Percentiles rank a stretch among this genome's conserved stretches.
phyloP scores from a whole-genome alignment of 352 stramenopile genomes.

The Phytophthora pluvialis region DNA sequence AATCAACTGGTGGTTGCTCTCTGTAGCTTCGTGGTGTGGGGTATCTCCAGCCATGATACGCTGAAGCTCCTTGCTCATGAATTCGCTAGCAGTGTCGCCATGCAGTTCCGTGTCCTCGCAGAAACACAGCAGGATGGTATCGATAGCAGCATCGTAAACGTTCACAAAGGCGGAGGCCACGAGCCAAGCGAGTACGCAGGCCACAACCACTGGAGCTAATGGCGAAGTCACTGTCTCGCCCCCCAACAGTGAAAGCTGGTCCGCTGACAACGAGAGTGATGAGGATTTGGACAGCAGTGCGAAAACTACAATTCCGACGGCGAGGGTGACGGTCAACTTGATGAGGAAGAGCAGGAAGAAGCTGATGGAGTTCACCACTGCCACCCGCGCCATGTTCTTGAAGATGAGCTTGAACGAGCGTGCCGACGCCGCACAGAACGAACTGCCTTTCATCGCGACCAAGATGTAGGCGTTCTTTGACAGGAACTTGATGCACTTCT shows the following conservation, averaged over 20 bases:
- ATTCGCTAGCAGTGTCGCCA: slow-evolving; percentile 62
- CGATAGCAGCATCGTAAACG: slow-evolving; percentile 95
- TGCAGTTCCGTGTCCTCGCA: slow-evolving; percentile 91
- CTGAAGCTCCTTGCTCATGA: slow-evolving; percentile 81
- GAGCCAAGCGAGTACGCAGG: slow-evolving; percentile 89
- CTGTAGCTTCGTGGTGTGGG: neutral
- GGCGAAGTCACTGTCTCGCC: slow-evolving; percentile 80
- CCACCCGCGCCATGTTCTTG: slow-evolving; percentile 91
- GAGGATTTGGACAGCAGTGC: slow-evolving; percentile 46
- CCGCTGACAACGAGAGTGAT: slow-evolving; percentile 31
- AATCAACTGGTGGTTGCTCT: slow-evolving; percentile 46
- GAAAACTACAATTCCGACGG: slow-evolving; percentile 53
- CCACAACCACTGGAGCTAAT: slow-evolving; percentile 91
- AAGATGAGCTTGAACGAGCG: slow-evolving; percentile 95
- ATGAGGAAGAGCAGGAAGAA: slow-evolving; percentile 95
- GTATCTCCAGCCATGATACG: slow-evolving; percentile 57
- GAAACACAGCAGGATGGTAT: slow-evolving; percentile 97
- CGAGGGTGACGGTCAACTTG: slow-evolving; percentile 88
- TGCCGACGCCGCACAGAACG: slow-evolving; percentile 90
- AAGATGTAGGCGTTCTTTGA: slow-evolving; percentile 97
- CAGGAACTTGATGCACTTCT: slow-evolving; percentile 97
- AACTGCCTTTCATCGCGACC: slow-evolving; percentile 80
- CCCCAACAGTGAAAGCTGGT: slow-evolving; percentile 69
- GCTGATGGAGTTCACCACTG: slow-evolving; percentile 92
- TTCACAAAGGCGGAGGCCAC: slow-evolving; percentile 91